Conservation (phyloP, 441 rosid species). For the Arabidopsis lyrata region DNA sequence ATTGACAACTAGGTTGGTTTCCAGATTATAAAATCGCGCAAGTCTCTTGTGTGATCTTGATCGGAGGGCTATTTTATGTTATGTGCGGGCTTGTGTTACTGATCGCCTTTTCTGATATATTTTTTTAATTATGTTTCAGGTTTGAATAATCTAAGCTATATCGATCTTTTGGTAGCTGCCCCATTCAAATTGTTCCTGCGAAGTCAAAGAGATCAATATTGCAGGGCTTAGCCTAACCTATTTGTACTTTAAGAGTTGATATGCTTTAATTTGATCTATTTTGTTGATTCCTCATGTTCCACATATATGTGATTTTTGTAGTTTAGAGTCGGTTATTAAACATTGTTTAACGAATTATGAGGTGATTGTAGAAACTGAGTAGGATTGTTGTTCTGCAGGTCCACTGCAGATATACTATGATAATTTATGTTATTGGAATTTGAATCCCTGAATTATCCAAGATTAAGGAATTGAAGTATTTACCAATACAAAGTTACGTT, state of each 20-base stretch:
- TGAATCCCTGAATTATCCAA: slow-evolving; percentile 1
- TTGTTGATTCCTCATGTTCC: not conserved
- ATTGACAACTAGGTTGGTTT: not conserved
- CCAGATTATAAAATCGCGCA: not conserved
- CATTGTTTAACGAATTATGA: not conserved
- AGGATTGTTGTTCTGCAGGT: slow-evolving; percentile 3
- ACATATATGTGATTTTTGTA: not conserved
- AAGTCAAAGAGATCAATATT: not conserved
- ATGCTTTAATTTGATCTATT: not conserved
- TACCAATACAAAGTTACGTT: not conserved
- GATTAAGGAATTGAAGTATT: slow-evolving; percentile 14
- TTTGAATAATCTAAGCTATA: not conserved
- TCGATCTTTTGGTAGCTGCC: not conserved
- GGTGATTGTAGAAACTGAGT: slow-evolving; percentile 12
- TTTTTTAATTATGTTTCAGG: slow-evolving; percentile 18
- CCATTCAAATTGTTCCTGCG: not conserved
- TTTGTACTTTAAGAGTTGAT: not conserved
- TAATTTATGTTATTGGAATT: not conserved
- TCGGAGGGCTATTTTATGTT: not conserved
- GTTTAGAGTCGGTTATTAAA: not conserved
- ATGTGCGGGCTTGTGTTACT: not conserved
- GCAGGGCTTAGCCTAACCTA: not conserved
- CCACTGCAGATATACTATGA: not conserved
- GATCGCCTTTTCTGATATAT: not conserved
- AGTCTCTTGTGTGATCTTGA: not conserved